Conservation (phyloP, 306 rosid genomes). For the Cucumis sativus region DNA sequence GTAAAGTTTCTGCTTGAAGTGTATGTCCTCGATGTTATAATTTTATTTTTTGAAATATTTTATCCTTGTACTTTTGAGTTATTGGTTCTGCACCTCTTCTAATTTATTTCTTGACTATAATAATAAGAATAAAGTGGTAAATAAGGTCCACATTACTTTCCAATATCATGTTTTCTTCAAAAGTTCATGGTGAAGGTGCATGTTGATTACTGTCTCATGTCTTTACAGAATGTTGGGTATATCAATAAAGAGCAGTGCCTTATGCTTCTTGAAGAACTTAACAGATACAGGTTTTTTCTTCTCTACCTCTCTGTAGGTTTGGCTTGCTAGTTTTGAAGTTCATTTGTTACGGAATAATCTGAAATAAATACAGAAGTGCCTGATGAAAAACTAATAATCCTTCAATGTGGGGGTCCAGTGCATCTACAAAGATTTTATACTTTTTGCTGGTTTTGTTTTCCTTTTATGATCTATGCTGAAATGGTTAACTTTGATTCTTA, state of each 20-base stretch:
- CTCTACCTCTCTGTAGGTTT: conserved; percentile 12
- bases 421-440: background rate
- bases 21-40: background rate
- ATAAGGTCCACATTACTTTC: background rate
- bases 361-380: background rate
- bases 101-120: background rate
- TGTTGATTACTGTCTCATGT: conserved; percentile 11
- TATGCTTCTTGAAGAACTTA: conserved; percentile 64
- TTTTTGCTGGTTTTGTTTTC: background rate
- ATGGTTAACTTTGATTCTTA: background rate
- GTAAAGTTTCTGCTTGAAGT: background rate
- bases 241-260: conserved; percentile 71
- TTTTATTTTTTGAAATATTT: background rate
- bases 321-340: conserved; percentile 7
- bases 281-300: conserved; percentile 62
- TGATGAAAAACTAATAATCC: background rate
- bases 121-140: background rate
- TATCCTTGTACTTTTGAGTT: background rate
- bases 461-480: background rate
- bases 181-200: background rate
- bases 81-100: background rate
- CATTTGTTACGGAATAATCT: background rate
- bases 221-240: conserved; percentile 37
- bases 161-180: background rate
- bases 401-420: background rate